Evolutionary conservation across 371 early-diverging fungal species (phyloP).

Genomic region (Chytridiales sp.): DNA sequence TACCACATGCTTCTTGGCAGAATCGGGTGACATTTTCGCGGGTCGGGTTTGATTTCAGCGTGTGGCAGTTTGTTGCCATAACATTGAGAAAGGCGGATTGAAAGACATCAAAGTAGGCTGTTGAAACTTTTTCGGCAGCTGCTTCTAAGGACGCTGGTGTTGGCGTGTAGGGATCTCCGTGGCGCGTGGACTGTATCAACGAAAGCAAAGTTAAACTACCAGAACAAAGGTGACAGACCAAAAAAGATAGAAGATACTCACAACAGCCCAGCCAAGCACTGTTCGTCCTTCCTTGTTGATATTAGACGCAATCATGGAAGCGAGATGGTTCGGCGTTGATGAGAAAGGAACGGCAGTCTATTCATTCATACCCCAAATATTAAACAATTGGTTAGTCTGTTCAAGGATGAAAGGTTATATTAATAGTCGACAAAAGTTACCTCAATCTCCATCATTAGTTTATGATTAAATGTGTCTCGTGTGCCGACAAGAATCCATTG

Average conservation of each 20-base stretch:
- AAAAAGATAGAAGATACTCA: slow-evolving; percentile 9
- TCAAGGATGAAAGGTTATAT: neutral
- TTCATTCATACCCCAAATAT: neutral
- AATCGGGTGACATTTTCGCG: slow-evolving; percentile 7
- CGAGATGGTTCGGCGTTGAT: slow-evolving; percentile 10
- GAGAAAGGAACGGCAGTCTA: slow-evolving; percentile 7
- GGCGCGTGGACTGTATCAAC: slow-evolving; percentile 7
- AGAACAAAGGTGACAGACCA: neutral
- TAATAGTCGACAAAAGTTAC: slow-evolving; percentile 1
- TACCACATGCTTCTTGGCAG: slow-evolving; percentile 20
- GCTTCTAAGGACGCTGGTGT: slow-evolving; percentile 16
- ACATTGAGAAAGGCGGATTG: slow-evolving; percentile 20
- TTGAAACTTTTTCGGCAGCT: slow-evolving; percentile 14
- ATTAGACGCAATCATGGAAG: slow-evolving; percentile 17
- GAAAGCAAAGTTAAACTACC: neutral
- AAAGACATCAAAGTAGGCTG: slow-evolving; percentile 29
- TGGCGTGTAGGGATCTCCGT: neutral
- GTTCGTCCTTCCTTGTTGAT: slow-evolving; percentile 10
- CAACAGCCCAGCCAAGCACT: slow-evolving; percentile 23
- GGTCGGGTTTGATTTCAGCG: neutral
- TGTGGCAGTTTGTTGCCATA: slow-evolving; percentile 15
- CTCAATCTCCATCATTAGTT: slow-evolving; percentile 26
- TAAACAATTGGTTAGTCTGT: neutral
- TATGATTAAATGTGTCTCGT: slow-evolving; percentile 22
- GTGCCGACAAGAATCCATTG: slow-evolving; percentile 24